Evolutionary conservation across 768 basidiomycete species (phyloP), one percentile per base, ranked within the genome.

Genomic region (Boletus reticuloceps): DNA sequence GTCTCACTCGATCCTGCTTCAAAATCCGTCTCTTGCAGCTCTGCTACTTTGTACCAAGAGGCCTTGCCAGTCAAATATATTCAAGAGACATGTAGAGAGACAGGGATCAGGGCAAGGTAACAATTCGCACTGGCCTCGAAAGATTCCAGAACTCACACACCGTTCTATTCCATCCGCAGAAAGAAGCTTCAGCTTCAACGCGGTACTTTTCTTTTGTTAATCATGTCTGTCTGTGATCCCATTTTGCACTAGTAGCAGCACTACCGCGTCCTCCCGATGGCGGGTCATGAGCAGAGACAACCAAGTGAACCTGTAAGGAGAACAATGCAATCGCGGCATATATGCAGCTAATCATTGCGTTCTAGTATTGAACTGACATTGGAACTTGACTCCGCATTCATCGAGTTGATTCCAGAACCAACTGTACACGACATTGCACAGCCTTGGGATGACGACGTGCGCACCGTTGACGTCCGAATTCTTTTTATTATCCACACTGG

Each of bases 41-140:
- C 47, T 53, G 2, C 36, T 47, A 5, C 44, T 9, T 42, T 20
- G 37, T 32, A 14, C 29, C 12, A 22, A 13, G 10, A 31, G 17
- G 12, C 32, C 29, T 34, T 37, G 56, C 14, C 27, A 29, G 14
- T 34, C 17, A 29, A 47, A 50, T 31, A 36, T 16, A 27, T 39
- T 32, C 9, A 41, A 45, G 39, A 44, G 51, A 40, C 34, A 39
- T 4, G 39, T 17, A 51, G 43, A 51, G 29, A 43, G 47, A 49
- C 57, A 38, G 54, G 65, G 61, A 71, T 61, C 56, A 63, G 69
- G 59, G 61, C 62, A 59, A 56, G 53, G 68, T 69, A 57, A 56
- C 61, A 37, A 46, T 50, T 58, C 55, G 13, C 54, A 49, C 44
- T 50, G 38, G 37, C 36, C 45, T 54, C 53, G 4, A 56, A 54